Conservation (phyloP, 345 rosid species). For the Heritiera fomes region DNA sequence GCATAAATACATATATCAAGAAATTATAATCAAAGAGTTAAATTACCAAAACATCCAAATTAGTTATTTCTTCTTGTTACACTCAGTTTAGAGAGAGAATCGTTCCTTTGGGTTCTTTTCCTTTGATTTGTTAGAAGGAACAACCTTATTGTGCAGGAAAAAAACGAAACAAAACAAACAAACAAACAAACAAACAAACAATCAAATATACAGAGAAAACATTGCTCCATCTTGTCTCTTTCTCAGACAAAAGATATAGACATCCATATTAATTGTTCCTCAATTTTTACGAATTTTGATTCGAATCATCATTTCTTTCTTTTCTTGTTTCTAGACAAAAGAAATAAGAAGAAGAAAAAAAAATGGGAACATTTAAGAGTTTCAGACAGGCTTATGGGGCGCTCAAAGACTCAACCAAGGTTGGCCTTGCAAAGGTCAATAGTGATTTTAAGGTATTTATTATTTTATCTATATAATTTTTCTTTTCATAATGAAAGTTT, state of each 20-base stretch:
- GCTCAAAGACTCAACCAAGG: constrained; percentile 92
- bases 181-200: neutral
- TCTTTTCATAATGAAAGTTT: too few species aligned
- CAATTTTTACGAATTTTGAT: neutral
- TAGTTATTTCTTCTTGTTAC: neutral
- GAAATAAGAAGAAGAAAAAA: neutral
- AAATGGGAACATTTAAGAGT: constrained; percentile 86
- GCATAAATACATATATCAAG: too few species aligned
- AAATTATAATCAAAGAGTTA: too few species aligned
- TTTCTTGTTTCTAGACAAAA: neutral
- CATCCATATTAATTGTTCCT: neutral
- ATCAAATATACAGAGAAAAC: neutral
- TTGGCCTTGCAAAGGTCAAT: constrained; percentile 98
- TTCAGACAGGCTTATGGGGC: constrained; percentile 95
- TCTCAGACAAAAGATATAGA: neutral
- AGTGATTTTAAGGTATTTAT: constrained; percentile 83
- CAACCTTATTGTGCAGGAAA: neutral
- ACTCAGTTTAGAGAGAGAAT: neutral
- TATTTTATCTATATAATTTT: neutral
- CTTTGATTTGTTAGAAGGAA: neutral
- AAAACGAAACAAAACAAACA: neutral
- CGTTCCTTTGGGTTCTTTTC: neutral
- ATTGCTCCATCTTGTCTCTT: neutral
- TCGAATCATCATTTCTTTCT: neutral
- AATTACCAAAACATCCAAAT: neutral